Evolutionary conservation across 129 eudicot species (phyloP).

Genomic region (Artemisia tridentata): DNA sequence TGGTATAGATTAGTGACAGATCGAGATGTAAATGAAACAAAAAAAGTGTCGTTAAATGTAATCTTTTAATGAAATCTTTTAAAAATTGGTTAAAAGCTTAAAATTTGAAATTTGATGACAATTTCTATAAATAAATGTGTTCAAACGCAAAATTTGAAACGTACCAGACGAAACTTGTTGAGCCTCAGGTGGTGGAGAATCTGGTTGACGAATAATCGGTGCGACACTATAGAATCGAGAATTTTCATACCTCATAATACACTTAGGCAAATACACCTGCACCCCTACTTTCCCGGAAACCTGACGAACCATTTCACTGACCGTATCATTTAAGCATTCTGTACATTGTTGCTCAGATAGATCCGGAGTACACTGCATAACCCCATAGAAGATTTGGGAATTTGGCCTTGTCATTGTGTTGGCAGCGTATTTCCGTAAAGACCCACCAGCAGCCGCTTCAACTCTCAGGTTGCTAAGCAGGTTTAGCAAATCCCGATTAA

Average conservation of each 20-base stretch:
- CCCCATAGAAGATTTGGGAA: not conserved
- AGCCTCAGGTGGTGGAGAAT: not conserved
- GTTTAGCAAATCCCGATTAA: not conserved
- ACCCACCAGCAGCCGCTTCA: slow-evolving; percentile 3
- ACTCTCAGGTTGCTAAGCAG: not conserved
- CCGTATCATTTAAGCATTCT: not conserved
- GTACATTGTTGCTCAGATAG: not conserved
- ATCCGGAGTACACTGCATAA: slow-evolving; percentile 20
- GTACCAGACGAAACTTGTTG: not conserved
- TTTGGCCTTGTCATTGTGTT: not conserved
- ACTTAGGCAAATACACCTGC: slow-evolving; percentile 1
- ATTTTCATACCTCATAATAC: not conserved
- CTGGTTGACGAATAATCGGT: too few species aligned
- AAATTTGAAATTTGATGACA: too few species aligned
- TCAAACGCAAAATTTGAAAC: not conserved
- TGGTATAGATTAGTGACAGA: too few species aligned
- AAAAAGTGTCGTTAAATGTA: too few species aligned
- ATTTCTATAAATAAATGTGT: too few species aligned
- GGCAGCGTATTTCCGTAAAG: not conserved
- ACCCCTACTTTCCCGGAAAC: not conserved
- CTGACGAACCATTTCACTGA: not conserved
- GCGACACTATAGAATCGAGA: not conserved
- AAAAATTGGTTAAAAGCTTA: too few species aligned
- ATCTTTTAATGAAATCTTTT: too few species aligned
- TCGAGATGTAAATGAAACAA: too few species aligned